Base-by-base conservation (phyloP, 2,329 filamentous ascomycete species). In the Blastomyces silverae region DNA sequence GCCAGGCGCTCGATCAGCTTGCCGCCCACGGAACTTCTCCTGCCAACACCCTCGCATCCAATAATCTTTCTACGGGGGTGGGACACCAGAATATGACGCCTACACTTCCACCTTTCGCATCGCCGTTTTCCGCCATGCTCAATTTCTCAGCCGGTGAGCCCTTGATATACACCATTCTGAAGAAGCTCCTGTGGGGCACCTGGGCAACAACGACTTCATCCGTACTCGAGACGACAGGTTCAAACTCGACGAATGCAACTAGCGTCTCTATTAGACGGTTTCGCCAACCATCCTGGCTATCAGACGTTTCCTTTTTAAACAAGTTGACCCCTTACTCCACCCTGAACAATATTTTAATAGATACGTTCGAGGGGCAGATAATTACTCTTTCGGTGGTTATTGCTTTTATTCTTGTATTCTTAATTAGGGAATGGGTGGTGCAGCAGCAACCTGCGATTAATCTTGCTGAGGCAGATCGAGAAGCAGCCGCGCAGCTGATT, bases 391-490 rank as follows among this genome's bases (percentile, higher is more conserved):
- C 95, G 13, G 91, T 97, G 61, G 93, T 99, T 8, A 84, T 96
- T 56, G 92, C 89, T 65, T 99, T 97, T 76, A 97, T 99, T 66
- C 80, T 99, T n/a, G 87, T 99, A 53, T 99, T 99, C 70, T 79
- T 99, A 3, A 97, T 99, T 58, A 83, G 95, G 58, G 94, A 99
- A 78, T 99, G 96, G 84, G 94, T 99, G 61, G 92, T 99, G 11
- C 94, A 99, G 75, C 94, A 99, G 75, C 94, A 99, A 73, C 94
- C 93, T 5, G 88, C 92, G 68, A 89, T 94, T 70, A 95, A 96
- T 71, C 88, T 94, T 80, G 88, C 87, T 0, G 88, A 77, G 37
- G 65, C 44, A 68, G 79, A 74, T 71, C 81, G 76, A 66, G 80
- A 77, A 72, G 85, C 83, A 13, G 83, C 80, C 8, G 77, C 78